Evolutionary conservation across 352 stramenopile genomes (phyloP).

Genomic region (Aphanomyces astaci): DNA sequence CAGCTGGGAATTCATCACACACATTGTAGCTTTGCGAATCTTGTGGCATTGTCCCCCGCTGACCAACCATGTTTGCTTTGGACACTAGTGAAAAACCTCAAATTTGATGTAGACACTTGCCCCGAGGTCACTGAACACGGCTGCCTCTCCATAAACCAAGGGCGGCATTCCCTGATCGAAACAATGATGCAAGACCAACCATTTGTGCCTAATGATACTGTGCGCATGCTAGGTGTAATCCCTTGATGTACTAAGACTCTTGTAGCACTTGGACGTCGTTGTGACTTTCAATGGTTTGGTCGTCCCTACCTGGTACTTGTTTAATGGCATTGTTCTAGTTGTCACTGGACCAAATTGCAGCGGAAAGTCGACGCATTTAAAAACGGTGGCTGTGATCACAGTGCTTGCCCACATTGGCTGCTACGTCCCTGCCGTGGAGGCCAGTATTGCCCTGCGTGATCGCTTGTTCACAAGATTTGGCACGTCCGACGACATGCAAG

Average conservation of each 20-base stretch:
- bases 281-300: conserved; percentile 60
- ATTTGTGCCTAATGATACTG: conserved; percentile 84
- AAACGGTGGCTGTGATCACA: conserved; percentile 75
- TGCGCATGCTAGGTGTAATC: no score
- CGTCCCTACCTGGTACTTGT: conserved; percentile 18
- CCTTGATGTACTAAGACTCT: no score
- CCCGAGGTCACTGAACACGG: conserved; percentile 58
- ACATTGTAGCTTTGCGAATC: conserved; percentile 83
- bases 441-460: conserved; percentile 75
- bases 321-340: conserved; percentile 54
- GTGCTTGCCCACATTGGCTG: conserved; percentile 88
- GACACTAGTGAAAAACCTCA: background rate
- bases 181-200: conserved; percentile 45
- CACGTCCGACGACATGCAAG: conserved; percentile 90
- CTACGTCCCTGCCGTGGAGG: conserved; percentile 79
- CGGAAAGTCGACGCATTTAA: conserved; percentile 88
- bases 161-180: conserved; percentile 72
- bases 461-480: conserved; percentile 88
- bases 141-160: conserved; percentile 73
- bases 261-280: conserved; percentile 62
- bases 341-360: conserved; percentile 87
- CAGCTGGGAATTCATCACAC: background rate
- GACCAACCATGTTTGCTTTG: conserved; percentile 56
- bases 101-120: conserved; percentile 42
- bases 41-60: conserved; percentile 66